Percentiles rank a stretch among this genome's conserved stretches.
These are phyloP conservation scores for Blepharisma undulans DNA, from an alignment of 169 alveolate genomes.

Conservation along the genomic window DNA sequence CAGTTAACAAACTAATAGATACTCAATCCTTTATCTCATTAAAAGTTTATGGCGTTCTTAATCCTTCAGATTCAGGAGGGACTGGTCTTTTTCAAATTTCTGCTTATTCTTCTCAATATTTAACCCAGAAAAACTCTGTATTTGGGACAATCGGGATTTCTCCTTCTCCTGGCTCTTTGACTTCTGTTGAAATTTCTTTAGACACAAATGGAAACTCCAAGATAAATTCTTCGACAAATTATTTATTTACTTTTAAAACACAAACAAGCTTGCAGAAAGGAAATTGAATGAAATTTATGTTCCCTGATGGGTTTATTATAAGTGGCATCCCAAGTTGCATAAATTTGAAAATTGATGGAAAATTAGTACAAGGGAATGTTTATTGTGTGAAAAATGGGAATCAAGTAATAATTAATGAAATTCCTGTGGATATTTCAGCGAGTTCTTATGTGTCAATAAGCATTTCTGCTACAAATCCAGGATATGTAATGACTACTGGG, in stretches of 20 bases:
- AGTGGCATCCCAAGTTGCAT: neutral
- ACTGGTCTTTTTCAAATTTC: slow-evolving; percentile 21
- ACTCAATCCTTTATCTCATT: neutral
- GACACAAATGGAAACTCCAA: neutral
- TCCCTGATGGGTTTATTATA: slow-evolving; percentile 6
- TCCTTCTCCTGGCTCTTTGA: neutral
- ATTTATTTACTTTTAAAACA: neutral
- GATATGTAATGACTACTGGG: slow-evolving; percentile 11
- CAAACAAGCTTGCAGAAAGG: neutral
- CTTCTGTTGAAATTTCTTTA: neutral
- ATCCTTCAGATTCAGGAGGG: slow-evolving; percentile 32
- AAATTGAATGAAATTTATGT: slow-evolving; percentile 22
- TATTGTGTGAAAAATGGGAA: neutral
- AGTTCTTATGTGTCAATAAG: neutral
- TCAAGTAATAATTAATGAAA: neutral
- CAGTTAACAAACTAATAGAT: neutral
- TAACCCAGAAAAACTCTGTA: neutral
- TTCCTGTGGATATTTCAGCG: neutral
- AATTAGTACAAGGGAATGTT: neutral
- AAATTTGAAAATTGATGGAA: neutral
- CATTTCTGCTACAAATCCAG: slow-evolving; percentile 13
- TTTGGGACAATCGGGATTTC: slow-evolving; percentile 40
- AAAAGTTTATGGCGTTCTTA: neutral
- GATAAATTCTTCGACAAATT: neutral
- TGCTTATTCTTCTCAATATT: neutral